phyloP scores from a whole-genome alignment of 371 early-diverging fungal genomes.

The Chytridium lagenaria region DNA sequence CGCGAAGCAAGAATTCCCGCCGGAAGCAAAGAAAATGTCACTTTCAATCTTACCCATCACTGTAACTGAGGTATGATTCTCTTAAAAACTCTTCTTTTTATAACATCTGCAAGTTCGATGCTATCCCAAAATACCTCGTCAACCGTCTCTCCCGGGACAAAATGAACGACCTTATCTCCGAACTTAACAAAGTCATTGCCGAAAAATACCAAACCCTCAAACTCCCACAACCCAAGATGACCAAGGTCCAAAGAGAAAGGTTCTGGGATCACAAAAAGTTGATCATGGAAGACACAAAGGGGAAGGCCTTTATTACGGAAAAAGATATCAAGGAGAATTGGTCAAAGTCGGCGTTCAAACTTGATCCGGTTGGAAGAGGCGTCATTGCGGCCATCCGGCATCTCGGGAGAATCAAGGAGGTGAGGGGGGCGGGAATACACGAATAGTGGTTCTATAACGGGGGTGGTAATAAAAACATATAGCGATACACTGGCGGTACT shows the following conservation, averaged over 20 bases:
- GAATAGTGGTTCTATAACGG: slow-evolving; percentile 48
- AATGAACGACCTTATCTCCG: slow-evolving; percentile 45
- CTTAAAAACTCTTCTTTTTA: neutral
- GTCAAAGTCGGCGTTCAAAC: slow-evolving; percentile 36
- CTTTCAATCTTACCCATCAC: neutral
- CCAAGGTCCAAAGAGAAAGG: slow-evolving; percentile 44
- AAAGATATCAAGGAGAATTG: slow-evolving; percentile 49
- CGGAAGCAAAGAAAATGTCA: slow-evolving; percentile 2
- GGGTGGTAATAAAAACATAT: neutral
- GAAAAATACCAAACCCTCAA: slow-evolving; percentile 44
- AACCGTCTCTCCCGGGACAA: slow-evolving; percentile 45
- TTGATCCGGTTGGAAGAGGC: slow-evolving; percentile 47
- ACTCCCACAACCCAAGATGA: slow-evolving; percentile 47
- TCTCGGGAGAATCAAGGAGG: slow-evolving; percentile 53
- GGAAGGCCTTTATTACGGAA: slow-evolving; percentile 51
- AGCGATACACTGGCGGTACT: no score
- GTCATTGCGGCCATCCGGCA: slow-evolving; percentile 48
- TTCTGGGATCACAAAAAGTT: slow-evolving; percentile 51
- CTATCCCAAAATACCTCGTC: slow-evolving; percentile 33
- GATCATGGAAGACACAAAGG: slow-evolving; percentile 42
- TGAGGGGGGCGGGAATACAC: slow-evolving; percentile 48
- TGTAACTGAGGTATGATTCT: neutral
- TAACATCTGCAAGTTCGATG: slow-evolving; percentile 21
- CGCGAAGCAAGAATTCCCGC: neutral
- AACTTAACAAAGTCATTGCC: slow-evolving; percentile 41